phyloP scores from a whole-genome alignment of 1,284 basidiomycete genomes.

The Sporisorium exsertum region DNA sequence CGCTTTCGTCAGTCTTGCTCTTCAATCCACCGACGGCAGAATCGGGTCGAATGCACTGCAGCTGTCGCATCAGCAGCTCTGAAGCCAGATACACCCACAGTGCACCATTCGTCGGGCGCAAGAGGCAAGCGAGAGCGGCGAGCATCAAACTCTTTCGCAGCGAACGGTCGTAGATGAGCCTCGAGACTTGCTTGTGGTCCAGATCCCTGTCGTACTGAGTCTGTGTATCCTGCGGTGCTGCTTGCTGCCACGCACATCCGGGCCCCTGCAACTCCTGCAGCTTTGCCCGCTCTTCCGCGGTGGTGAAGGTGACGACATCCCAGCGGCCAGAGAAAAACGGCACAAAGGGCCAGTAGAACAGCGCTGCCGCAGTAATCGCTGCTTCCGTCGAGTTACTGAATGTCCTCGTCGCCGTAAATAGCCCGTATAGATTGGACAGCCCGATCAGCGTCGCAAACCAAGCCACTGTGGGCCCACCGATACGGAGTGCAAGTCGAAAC shows the following conservation, averaged over 20 bases:
- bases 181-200: conserved; percentile 11
- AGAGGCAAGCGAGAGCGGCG: conserved; percentile 80
- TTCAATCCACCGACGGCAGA: background rate
- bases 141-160: conserved; percentile 27
- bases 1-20: background rate
- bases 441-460: conserved; percentile 75
- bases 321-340: conserved; percentile 22
- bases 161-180: conserved; percentile 21
- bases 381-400: conserved; percentile 95
- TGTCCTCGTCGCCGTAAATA: conserved; percentile 84
- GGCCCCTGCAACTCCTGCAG: conserved; percentile 9
- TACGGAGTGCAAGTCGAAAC: conserved; percentile 75
- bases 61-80: conserved; percentile 25
- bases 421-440: conserved; percentile 86
- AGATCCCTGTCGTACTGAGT: conserved; percentile 16
- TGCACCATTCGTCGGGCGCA: conserved; percentile 87
- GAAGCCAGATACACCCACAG: conserved; percentile 78
- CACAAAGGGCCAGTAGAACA: conserved; percentile 78
- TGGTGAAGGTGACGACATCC: conserved; percentile 16
- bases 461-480: conserved; percentile 76
- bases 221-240: background rate
- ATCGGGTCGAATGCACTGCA: conserved; percentile 3
- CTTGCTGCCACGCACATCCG: conserved; percentile 17
- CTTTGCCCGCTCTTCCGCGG: conserved; percentile 1
- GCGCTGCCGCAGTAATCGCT: conserved; percentile 81